phyloP scores from a whole-genome alignment of 2,329 filamentous ascomycete genomes.

The Sarocladium kiliense region DNA sequence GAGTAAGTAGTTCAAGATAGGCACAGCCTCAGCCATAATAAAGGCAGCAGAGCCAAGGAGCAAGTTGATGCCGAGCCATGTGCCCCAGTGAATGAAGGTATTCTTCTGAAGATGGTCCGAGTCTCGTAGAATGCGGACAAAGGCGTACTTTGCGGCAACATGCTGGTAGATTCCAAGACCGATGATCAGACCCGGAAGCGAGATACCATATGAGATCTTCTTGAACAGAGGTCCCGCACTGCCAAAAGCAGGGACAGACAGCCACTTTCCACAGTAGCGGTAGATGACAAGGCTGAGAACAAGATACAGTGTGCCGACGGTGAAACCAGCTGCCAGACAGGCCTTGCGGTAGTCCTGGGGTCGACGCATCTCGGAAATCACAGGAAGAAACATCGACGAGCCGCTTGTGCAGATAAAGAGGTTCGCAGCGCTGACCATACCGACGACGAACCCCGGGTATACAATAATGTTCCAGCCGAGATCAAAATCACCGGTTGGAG shows the following conservation, averaged over 20 bases:
- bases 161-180: slow-evolving; percentile 67
- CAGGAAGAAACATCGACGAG: not conserved
- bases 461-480: not conserved
- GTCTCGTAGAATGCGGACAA: slow-evolving; percentile 31
- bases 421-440: not conserved
- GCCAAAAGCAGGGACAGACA: slow-evolving; percentile 25
- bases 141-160: slow-evolving; percentile 62
- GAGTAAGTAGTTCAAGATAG: slow-evolving; percentile 9
- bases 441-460: not conserved
- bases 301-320: slow-evolving; percentile 23
- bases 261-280: slow-evolving; percentile 21
- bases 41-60: slow-evolving; percentile 8
- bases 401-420: not conserved
- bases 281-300: slow-evolving; percentile 25
- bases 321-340: slow-evolving; percentile 16
- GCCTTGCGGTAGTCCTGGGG: slow-evolving; percentile 4
- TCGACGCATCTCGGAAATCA: slow-evolving; percentile 1
- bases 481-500: not conserved
- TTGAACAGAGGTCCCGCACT: slow-evolving; percentile 20
- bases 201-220: slow-evolving; percentile 27
- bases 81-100: slow-evolving; percentile 19
- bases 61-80: slow-evolving; percentile 15
- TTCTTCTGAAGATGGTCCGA: slow-evolving; percentile 20
- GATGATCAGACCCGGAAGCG: slow-evolving; percentile 33
- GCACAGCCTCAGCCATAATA: slow-evolving; percentile 12